Evolutionary conservation across 2,329 filamentous ascomycete genomes (phyloP).

Genomic region (Fusarium sterilihyphosum): DNA sequence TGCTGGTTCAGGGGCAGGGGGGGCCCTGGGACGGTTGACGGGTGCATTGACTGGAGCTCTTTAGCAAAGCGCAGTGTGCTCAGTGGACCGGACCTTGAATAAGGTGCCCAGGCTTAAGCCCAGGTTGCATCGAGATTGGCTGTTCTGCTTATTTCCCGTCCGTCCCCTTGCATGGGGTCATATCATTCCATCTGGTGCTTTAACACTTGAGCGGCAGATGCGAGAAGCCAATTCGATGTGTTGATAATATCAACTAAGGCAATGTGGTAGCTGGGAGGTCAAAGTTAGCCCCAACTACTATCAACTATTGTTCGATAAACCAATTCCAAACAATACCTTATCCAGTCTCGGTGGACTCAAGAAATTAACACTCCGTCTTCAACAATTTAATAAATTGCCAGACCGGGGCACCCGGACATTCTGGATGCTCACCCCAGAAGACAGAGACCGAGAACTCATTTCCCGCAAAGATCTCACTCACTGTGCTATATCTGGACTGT

Average conservation of each 20-base stretch:
- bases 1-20: slow-evolving; percentile 39
- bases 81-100: slow-evolving; percentile 20
- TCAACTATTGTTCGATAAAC: neutral
- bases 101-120: slow-evolving; percentile 6
- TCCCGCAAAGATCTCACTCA: slow-evolving; percentile 35
- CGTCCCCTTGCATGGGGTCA: slow-evolving; percentile 21
- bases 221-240: slow-evolving; percentile 19
- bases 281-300: neutral
- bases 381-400: slow-evolving; percentile 38
- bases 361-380: slow-evolving; percentile 40
- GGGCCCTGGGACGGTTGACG: slow-evolving; percentile 14
- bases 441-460: slow-evolving; percentile 36
- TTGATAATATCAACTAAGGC: neutral
- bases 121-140: slow-evolving; percentile 40
- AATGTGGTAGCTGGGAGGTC: neutral
- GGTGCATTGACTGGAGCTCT: slow-evolving; percentile 9
- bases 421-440: slow-evolving; percentile 33
- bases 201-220: slow-evolving; percentile 8
- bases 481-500: slow-evolving; percentile 6
- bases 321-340: slow-evolving; percentile 1
- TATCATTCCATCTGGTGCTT: slow-evolving; percentile 13
- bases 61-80: slow-evolving; percentile 14
- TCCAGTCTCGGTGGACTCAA: slow-evolving; percentile 37
- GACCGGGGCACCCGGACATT: slow-evolving; percentile 37
- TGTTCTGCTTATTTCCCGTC: slow-evolving; percentile 19